These are phyloP conservation scores for Arachnopeziza araneosa DNA, from an alignment of 2,329 filamentous ascomycete species.

Conservation along the genomic window DNA sequence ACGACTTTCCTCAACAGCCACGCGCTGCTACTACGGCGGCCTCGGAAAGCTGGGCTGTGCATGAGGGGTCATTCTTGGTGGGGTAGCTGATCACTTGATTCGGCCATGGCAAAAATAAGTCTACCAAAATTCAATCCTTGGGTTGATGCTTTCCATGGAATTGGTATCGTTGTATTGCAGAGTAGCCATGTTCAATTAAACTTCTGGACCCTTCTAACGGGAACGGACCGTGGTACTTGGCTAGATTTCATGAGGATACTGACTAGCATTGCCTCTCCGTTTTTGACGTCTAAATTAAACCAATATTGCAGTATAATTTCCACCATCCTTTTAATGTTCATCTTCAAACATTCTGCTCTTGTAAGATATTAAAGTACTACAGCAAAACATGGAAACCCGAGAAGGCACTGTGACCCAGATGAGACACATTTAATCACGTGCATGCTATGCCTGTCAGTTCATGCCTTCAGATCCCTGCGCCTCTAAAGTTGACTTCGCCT, in stretches of 20 bases:
- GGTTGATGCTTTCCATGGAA: slow-evolving; percentile 13
- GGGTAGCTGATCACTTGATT: slow-evolving; percentile 16
- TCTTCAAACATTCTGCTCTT: no score
- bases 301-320: no score
- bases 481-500: not conserved
- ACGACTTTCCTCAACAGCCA: slow-evolving; percentile 9
- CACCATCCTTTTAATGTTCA: no score
- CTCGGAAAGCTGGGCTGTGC: slow-evolving; percentile 9
- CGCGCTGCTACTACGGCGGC: slow-evolving; percentile 17
- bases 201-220: not conserved
- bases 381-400: no score
- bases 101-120: not conserved
- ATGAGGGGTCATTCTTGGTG: slow-evolving; percentile 20
- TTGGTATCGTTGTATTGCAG: slow-evolving; percentile 11
- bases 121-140: slow-evolving; percentile 5
- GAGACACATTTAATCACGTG: not conserved
- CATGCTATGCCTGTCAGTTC: no score
- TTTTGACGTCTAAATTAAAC: no score
- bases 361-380: no score
- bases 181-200: not conserved
- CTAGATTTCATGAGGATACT: not conserved
- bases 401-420: no score
- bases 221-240: not conserved
- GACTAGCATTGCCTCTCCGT: not conserved
- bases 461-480: not conserved